Evolutionary conservation across 164 flowering plant species (phyloP), one percentile per base, ranked within the genome.

Genomic region (Akebia trifoliata): DNA sequence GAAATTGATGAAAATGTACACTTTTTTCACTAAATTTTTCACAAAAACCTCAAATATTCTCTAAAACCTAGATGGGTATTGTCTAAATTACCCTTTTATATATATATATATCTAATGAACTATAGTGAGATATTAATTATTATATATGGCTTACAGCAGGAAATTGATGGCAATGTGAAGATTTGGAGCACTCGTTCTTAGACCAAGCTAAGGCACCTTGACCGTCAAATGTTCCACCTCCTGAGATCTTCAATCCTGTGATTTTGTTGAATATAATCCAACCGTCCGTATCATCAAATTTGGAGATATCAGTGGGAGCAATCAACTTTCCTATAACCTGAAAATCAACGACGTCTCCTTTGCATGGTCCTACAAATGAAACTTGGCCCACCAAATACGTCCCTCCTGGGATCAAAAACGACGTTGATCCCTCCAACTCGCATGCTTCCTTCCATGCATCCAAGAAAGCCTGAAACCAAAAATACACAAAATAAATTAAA

Each of bases 361-460:
- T 74, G 62, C 84, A 76, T 10, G 81, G 84, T 2, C 81, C 81
- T 8, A 35, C 22, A 42, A 76, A 66, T 15, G 12, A 47, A 45
- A 69, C 17, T 4, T 43, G 25, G 6, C 65, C 65, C 0, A 60
- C 57, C 28, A 45, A 4, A 51, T 60, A 79, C 0, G 9, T 56
- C 22, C 78, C 63, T 52, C 20, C 14, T 9, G 71, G 71, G 30
- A 68, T 47, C 50, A 68, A 2, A 21, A 57, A 37, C 0, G 29
- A 34, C 14, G 59, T 46, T 11, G 62, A 7, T 5, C 2, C 24
- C 6, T 18, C 5, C 2, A 63, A 62, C 7, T 24, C 50, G 53
- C 71, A 61, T 28, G 66, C 71, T 4, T 21, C 53, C 46, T 30
- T 50, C 71, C 71, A 68, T 0, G 71, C 61, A 37, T 12, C 45